Evolutionary conservation across 495 filamentous ascomycete species (phyloP), one percentile per base, ranked within the genome.

Genomic region (Paragyromitra xinjiangensis): DNA sequence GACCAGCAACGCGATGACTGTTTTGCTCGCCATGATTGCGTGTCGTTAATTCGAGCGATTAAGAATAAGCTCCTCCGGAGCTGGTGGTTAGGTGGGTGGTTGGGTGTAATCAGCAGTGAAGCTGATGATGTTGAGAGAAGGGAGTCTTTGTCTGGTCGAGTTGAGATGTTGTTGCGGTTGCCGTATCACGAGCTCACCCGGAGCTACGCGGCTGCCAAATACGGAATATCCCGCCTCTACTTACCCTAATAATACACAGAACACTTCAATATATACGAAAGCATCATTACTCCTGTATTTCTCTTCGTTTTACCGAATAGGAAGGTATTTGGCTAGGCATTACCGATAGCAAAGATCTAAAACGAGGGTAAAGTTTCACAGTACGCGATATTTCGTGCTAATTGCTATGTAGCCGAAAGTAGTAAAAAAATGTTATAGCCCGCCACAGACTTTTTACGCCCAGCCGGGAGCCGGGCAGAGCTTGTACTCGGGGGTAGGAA

Each of bases 21-120:
- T 51, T 66, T 78, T 78, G 26, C 59, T 69, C 67, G 67, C 26
- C 77, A 78, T 78, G 61, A 64, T 78, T 78, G 51, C 16, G 50
- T 59, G 29, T 73, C 37, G 16, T 44, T 59, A 12, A 51, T 42
- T 40, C 29, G 26, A 29, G 29, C 8, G 11, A 12, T 58, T n/a
- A 56, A 0, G 2, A 14, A 22, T 11, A 65, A 24, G 61, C 71
- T 73, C 62, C n/a, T 73, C 50, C n/a, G 51, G 63, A 73, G 70
- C 51, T 53, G 16, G 16, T 45, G 16, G 34, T 44, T 71, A 3
- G 42, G 19, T 24, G 12, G 26, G 29, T 8, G 2, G 9, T 70
- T 73, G 26, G 34, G 44, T 58, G 34, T 61, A 12, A 62, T 44
- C 73, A 75, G 73, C 56, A 42, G 24, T 48, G 45, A 45, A 71